Conservation (phyloP, 768 basidiomycete species). For the Hemileccinum impolitum region DNA sequence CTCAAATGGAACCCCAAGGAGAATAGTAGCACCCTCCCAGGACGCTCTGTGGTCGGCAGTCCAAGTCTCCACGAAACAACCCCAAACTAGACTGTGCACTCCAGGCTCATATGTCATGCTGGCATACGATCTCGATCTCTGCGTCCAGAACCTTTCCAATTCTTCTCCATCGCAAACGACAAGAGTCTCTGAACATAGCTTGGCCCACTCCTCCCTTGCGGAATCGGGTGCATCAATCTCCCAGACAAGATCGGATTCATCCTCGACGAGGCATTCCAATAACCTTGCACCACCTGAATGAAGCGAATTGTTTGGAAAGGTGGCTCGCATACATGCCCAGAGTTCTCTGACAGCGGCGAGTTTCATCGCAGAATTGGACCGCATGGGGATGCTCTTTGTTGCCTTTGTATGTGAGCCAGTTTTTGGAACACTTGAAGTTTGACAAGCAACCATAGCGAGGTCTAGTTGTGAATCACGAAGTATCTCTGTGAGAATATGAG, state of each 20-base stretch:
- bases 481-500: conserved; percentile 46
- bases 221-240: conserved; percentile 42
- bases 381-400: conserved; percentile 6
- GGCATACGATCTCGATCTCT: conserved; percentile 19
- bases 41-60: conserved; percentile 37
- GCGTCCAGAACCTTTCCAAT: conserved; percentile 53
- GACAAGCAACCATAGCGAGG: conserved; percentile 31
- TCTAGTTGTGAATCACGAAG: conserved; percentile 46
- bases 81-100: conserved; percentile 55
- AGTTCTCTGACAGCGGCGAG: conserved; percentile 56
- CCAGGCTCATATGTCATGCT: conserved; percentile 35
- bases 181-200: conserved; percentile 54
- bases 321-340: conserved; percentile 46
- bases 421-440: conserved; percentile 12
- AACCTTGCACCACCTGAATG: conserved; percentile 44
- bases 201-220: conserved; percentile 56
- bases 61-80: conserved; percentile 56
- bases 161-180: conserved; percentile 44
- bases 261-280: conserved; percentile 46
- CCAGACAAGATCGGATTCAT: conserved; percentile 43
- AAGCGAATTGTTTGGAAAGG: conserved; percentile 43
- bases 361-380: conserved; percentile 49
- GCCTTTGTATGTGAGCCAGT: conserved; percentile 2
- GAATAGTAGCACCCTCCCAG: conserved; percentile 53
- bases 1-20: conserved; percentile 63